Conservation (phyloP, 371 early-diverging fungal species). For the Actinomortierella wolfii region DNA sequence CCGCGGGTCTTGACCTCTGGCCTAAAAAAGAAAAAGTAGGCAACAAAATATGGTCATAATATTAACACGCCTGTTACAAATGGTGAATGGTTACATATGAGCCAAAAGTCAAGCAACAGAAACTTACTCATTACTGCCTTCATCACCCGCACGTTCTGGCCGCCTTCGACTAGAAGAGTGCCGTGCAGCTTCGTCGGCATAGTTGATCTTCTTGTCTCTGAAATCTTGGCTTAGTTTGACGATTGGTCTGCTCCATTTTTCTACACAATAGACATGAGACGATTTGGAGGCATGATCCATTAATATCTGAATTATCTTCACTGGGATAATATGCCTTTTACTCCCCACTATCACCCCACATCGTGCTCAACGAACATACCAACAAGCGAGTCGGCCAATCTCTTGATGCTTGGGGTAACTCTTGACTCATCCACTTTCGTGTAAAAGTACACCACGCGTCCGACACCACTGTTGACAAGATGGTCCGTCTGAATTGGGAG, state of each 20-base stretch:
- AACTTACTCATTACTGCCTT: too few species aligned
- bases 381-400: conserved; percentile 83
- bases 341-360: conserved; percentile 60
- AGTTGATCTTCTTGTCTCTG: conserved; percentile 60
- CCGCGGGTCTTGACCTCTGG: conserved; percentile 17
- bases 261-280: too few species aligned
- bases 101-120: too few species aligned
- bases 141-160: neutral
- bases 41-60: too few species aligned
- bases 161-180: conserved; percentile 24
- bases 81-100: too few species aligned
- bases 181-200: conserved; percentile 18
- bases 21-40: neutral
- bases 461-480: conserved; percentile 83
- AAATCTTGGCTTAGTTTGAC: conserved; percentile 80
- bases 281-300: neutral
- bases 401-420: conserved; percentile 73
- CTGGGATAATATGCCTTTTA: neutral
- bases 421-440: conserved; percentile 79
- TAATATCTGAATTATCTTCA: neutral
- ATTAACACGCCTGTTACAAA: too few species aligned
- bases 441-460: conserved; percentile 95
- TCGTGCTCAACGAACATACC: conserved; percentile 49
- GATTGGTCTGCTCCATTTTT: conserved; percentile 89
- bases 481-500: conserved; percentile 88